Evolutionary conservation across 1,139 yeast species (phyloP), one percentile per base, ranked within the genome.

Genomic region (Debaryomyces psychrophilus): DNA sequence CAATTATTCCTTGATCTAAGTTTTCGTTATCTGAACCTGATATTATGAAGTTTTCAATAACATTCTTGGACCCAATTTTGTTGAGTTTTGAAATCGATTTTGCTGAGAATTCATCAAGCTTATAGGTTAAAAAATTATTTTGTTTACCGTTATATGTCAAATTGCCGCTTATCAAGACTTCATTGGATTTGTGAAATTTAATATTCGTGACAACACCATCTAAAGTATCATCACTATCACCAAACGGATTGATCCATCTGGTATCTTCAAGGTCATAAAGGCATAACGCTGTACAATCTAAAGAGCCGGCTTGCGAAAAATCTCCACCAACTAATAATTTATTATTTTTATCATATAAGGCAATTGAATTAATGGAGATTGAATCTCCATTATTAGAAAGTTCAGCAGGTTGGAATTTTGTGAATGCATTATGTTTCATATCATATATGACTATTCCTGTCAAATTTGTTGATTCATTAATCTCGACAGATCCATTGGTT

Each of bases 241-340:
- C 66, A 37, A 76, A 71, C 2, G 81, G 81, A 44, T 58, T 68
- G 36, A 67, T 70, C 93, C 89, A 85, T 40, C 80, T 71, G 4
- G 77, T 76, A 36, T 71, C 70, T 2, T 67, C 62, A 47, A 85
- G 64, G 55, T 86, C 87, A 61, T 82, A 90, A 37, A 87, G 68
- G 61, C 96, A 89, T 42, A 90, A 65, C 2, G 83, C 79, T 2
- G 71, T 65, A 66, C 97, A 90, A 38, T 71, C 68, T 50, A 79
- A 67, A 7, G 83, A 71, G 0, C 87, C 85, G 3, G 87, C 85
- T 31, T 71, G 64, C 26, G 75, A 76, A 58, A 89, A 89, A 40
- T 81, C 73, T 17, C 99, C 99, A 41, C 89, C 96, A 8, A 89
- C 87, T 33, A 90, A 71, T 15, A 90, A 62, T 20, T 77, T 72